A percentile compares a stretch with the other conserved stretches of the same genome.
Conservation (phyloP, 495 filamentous ascomycete genomes). For the Tetracladium setigerum region DNA sequence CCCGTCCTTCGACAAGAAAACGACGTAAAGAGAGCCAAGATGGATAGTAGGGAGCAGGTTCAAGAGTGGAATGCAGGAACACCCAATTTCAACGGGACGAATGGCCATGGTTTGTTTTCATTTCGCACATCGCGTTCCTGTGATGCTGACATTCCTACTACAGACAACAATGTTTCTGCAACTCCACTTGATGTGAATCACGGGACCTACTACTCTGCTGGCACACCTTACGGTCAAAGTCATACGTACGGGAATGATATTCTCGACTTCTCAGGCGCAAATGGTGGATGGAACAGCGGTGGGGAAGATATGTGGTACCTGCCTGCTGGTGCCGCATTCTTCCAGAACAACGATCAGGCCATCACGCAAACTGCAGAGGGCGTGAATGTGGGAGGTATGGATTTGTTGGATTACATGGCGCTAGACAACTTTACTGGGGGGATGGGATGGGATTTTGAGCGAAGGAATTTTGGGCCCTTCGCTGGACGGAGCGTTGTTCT, state of each 20-base stretch:
- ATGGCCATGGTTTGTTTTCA: constrained; percentile 12
- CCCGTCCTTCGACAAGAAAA: constrained; percentile 14
- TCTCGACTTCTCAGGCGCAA: constrained; percentile 24
- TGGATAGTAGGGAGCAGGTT: constrained; percentile 10
- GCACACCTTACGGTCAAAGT: constrained; percentile 32
- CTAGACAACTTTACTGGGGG: constrained; percentile 30
- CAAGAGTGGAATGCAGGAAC: constrained; percentile 22
- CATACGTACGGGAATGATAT: constrained; percentile 23
- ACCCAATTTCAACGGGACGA: constrained; percentile 13
- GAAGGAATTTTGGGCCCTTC: neutral
- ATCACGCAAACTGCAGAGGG: constrained; percentile 53
- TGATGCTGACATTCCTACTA: neutral
- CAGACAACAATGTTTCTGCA: constrained; percentile 28
- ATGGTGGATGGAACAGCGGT: constrained; percentile 32
- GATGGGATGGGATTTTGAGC: constrained; percentile 9
- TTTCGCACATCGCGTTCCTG: neutral
- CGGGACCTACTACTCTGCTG: constrained; percentile 34
- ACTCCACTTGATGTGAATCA: constrained; percentile 44
- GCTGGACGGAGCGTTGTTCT: no score
- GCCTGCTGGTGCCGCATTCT: constrained; percentile 45
- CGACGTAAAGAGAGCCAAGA: constrained; percentile 14
- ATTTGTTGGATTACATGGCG: constrained; percentile 50
- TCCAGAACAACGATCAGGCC: constrained; percentile 40
- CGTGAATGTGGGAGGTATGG: constrained; percentile 47
- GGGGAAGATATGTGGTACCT: constrained; percentile 53